Conservation (phyloP, 345 rosid species). For the Salix purpurea region DNA sequence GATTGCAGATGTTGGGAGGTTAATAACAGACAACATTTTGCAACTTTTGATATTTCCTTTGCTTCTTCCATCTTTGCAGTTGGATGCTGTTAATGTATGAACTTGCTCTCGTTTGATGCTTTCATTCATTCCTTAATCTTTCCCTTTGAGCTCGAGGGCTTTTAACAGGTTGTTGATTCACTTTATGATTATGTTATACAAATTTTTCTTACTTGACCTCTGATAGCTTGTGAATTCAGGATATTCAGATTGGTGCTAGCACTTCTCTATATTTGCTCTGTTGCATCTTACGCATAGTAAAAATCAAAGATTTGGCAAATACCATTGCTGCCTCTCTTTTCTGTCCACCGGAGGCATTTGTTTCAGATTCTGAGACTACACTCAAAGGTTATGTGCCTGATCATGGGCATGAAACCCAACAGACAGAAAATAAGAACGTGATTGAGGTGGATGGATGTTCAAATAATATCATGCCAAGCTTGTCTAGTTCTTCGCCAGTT, state of each 20-base stretch:
- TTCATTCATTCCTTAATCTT: conserved; percentile 2
- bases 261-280: conserved; percentile 88
- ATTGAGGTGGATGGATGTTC: conserved; percentile 31
- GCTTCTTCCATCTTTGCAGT: conserved; percentile 78
- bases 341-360: conserved; percentile 57
- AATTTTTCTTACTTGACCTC: conserved; percentile 19
- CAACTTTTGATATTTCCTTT: conserved; percentile 78
- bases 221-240: conserved; percentile 47
- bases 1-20: conserved; percentile 87
- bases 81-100: conserved; percentile 50
- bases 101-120: conserved; percentile 17
- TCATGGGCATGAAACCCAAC: conserved; percentile 40
- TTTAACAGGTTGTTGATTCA: not conserved
- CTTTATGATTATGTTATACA: not conserved
- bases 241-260: conserved; percentile 51
- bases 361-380: conserved; percentile 45
- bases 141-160: not conserved
- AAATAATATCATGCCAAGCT: conserved; percentile 29
- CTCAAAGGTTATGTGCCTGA: conserved; percentile 48
- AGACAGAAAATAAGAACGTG: conserved; percentile 29
- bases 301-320: conserved; percentile 96
- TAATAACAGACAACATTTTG: conserved; percentile 77
- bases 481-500: conserved; percentile 37
- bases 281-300: conserved; percentile 90
- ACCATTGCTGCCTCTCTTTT: conserved; percentile 85